phyloP scores from a whole-genome alignment of 441 rosid genomes.

The Dalechampia spathulata region DNA sequence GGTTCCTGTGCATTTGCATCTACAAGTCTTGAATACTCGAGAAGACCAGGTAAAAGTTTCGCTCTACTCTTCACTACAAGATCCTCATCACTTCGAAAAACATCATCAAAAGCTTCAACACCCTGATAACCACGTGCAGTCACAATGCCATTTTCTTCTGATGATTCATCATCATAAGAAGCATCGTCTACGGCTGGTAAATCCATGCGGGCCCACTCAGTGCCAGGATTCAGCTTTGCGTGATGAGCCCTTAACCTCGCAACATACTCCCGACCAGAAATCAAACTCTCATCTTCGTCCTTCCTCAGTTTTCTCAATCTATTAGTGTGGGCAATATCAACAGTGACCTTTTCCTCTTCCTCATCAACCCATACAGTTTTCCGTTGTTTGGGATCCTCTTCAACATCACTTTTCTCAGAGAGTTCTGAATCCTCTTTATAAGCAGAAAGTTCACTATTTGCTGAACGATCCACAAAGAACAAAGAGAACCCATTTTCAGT shows the following conservation, averaged over 20 bases:
- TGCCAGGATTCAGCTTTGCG: slow-evolving; percentile 68
- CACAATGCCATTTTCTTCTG: slow-evolving; percentile 33
- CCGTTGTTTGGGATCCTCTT: slow-evolving; percentile 29
- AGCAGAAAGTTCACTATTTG: slow-evolving; percentile 23
- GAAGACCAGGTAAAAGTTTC: slow-evolving; percentile 58
- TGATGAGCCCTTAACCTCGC: slow-evolving; percentile 83
- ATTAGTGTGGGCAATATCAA: slow-evolving; percentile 55
- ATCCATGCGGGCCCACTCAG: slow-evolving; percentile 78
- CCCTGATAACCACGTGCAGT: slow-evolving; percentile 27
- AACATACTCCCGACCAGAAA: slow-evolving; percentile 66
- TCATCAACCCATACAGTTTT: slow-evolving; percentile 84
- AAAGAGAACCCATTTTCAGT: slow-evolving; percentile 34
- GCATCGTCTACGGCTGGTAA: slow-evolving; percentile 22
- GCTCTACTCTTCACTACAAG: slow-evolving; percentile 54
- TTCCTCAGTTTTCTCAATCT: slow-evolving; percentile 82
- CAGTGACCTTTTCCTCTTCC: slow-evolving; percentile 50
- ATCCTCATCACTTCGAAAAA: slow-evolving; percentile 67
- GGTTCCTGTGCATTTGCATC: slow-evolving; percentile 77
- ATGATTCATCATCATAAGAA: slow-evolving; percentile 39
- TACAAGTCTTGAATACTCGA: slow-evolving; percentile 69
- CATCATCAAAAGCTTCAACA: slow-evolving; percentile 38
- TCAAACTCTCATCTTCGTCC: slow-evolving; percentile 61
- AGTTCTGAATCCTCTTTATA: slow-evolving; percentile 32
- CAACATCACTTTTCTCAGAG: slow-evolving; percentile 27
- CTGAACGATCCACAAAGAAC: slow-evolving; percentile 50